These are phyloP conservation scores for Monosporascus ibericus DNA, from an alignment of 2,329 filamentous ascomycete genomes.

Conservation along the genomic window DNA sequence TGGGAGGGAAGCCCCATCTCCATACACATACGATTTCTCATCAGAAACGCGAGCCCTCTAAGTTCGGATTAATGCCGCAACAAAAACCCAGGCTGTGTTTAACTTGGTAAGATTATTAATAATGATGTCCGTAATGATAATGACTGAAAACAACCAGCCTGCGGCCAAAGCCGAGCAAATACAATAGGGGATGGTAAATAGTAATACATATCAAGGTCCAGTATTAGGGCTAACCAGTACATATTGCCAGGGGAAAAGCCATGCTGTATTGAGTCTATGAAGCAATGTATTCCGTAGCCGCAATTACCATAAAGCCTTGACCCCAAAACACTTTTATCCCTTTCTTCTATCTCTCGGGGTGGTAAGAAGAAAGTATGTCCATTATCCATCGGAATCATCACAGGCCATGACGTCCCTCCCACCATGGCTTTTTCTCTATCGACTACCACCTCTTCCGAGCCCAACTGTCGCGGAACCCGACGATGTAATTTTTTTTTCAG, in stretches of 20 bases:
- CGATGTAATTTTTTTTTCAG: not conserved
- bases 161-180: too few species aligned
- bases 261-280: not conserved
- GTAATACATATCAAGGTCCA: not conserved
- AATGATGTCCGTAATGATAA: too few species aligned
- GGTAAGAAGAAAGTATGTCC: too few species aligned
- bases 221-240: too few species aligned
- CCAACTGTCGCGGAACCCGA: slow-evolving; percentile 42
- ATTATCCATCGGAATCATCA: slow-evolving; percentile 2
- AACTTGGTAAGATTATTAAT: too few species aligned
- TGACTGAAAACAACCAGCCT: too few species aligned
- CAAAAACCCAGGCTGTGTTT: too few species aligned
- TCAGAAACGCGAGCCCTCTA: too few species aligned
- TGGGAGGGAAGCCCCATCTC: too few species aligned
- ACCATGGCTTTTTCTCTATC: slow-evolving; percentile 37
- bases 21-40: too few species aligned
- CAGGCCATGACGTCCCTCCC: slow-evolving; percentile 55
- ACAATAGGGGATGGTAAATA: too few species aligned
- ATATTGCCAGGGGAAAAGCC: not conserved
- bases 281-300: not conserved
- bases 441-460: slow-evolving; percentile 14
- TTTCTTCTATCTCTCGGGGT: not conserved
- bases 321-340: not conserved
- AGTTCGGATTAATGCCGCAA: too few species aligned
- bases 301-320: not conserved